Conservation (phyloP, 257 asterid genomes). For the Salvia rosmarinus region DNA sequence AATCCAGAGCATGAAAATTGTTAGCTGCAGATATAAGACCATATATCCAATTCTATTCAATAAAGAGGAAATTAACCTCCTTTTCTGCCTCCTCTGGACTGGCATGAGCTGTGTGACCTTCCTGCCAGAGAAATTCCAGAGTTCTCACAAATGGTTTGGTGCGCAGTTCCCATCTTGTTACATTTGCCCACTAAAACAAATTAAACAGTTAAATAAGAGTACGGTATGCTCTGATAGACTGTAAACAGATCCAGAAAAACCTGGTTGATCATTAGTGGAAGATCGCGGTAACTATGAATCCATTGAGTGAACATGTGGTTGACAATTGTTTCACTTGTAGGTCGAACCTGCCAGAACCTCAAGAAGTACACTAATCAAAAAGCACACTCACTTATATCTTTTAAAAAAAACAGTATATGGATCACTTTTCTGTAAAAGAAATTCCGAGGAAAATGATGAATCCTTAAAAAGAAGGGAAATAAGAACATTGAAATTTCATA, state of each 20-base stretch:
- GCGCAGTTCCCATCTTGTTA: conserved; percentile 99
- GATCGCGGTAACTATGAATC: conserved; percentile 99
- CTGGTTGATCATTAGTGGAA: conserved; percentile 98
- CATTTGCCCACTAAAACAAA: conserved; percentile 89
- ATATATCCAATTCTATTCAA: conserved; percentile 15
- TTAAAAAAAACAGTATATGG: conserved; percentile 25
- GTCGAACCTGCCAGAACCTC: conserved; percentile 99
- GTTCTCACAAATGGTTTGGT: conserved; percentile 95
- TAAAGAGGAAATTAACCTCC: conserved; percentile 59
- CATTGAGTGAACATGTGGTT: conserved; percentile 99
- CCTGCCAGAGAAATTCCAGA: conserved; percentile 98
- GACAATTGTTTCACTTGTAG: conserved; percentile 98
- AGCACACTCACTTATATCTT: conserved; percentile 47
- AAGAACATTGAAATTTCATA: conserved; percentile 13
- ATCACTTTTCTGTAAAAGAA: conserved; percentile 15
- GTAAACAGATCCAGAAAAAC: conserved; percentile 41
- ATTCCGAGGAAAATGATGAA: conserved; percentile 14
- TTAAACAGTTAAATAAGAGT: conserved; percentile 18
- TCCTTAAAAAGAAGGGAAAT: background rate
- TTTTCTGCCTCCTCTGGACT: conserved; percentile 89
- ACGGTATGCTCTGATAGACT: conserved; percentile 9
- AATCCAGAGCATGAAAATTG: conserved; percentile 42
- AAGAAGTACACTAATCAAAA: conserved; percentile 67
- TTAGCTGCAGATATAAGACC: conserved; percentile 38
- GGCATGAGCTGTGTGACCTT: conserved; percentile 99